Base-by-base conservation (phyloP, 1,284 basidiomycete genomes). In the Taiwanofungus camphoratus region DNA sequence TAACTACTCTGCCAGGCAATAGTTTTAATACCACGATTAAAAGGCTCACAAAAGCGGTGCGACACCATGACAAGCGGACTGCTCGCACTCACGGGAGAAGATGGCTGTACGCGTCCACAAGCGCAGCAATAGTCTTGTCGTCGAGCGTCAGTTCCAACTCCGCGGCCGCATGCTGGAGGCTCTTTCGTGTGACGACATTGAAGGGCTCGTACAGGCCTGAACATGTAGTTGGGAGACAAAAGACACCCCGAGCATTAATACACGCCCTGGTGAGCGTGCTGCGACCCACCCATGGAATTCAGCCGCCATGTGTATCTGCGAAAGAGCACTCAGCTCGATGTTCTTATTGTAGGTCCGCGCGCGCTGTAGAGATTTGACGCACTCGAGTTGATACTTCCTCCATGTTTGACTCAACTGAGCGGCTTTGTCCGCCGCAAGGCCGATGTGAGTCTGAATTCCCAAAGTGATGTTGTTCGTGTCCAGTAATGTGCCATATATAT, bases 301-400 rank as follows among this genome's bases (percentile, higher is more conserved):
- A 64, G 37, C 16, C 63, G 45, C 58, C 58, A 65, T 5, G 62
- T 64, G 45, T 64, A 64, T 39, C 62, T 65, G 36, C 32, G 12
- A 18, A 26, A 19, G 3, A n/a, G 19, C n/a, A n/a, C n/a, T n/a
- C n/a, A n/a, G n/a, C 18, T n/a, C n/a, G n/a, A n/a, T n/a, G 16
- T 16, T n/a, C 21, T 16, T 15, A 18, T n/a, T n/a, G 35, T n/a
- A n/a, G n/a, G 16, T 16, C 15, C 21, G 30, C 20, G 22, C 5
- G 15, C 20, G 35, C n/a, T 18, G 16, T 26, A 8, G 9, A 8
- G 13, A 24, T 13, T 20, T 8, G 15, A 53, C 62, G 26, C 32
- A 65, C 63, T 64, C 60, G 16, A 65, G 60, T 41, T 64, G 63
- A 36, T 60, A 59, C 33, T 45, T 54, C 26, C 63, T 40, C 62